These are phyloP conservation scores for Choricystis sp. DNA, from an alignment of 139 green algal species.

Conservation along the genomic window DNA sequence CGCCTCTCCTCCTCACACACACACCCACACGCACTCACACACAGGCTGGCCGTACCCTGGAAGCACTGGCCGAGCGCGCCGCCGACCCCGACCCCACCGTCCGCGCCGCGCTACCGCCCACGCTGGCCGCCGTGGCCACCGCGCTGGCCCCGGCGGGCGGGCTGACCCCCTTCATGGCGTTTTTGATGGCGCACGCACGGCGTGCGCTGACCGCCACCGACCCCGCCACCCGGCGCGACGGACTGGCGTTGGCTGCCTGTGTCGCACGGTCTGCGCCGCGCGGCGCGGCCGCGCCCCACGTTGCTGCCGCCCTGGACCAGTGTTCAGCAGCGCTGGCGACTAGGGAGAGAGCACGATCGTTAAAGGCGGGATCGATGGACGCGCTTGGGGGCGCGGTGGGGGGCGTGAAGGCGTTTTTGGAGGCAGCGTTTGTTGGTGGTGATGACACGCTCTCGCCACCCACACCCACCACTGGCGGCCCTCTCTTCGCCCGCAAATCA, in stretches of 20 bases:
- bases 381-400: conserved; percentile 21
- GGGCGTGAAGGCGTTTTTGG: conserved; percentile 8
- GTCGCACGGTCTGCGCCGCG: neutral
- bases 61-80: conserved; percentile 26
- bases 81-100: conserved; percentile 39
- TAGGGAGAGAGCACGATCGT: conserved; percentile 29
- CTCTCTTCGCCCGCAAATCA: too few species aligned
- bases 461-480: too few species aligned
- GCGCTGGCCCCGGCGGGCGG: conserved; percentile 12
- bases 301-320: neutral
- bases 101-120: conserved; percentile 24
- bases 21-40: too few species aligned
- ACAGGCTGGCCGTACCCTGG: conserved; percentile 17
- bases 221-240: neutral
- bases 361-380: conserved; percentile 35
- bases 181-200: conserved; percentile 64
- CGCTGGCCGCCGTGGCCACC: conserved; percentile 10
- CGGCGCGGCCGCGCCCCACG: neutral
- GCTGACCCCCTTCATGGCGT: conserved; percentile 54
- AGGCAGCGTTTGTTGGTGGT: too few species aligned
- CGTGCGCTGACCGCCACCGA: conserved; percentile 34
- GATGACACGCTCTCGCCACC: too few species aligned
- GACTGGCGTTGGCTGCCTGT: neutral
- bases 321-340: neutral
- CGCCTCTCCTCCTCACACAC: too few species aligned